Evolutionary conservation across 305 asterid species (phyloP).

Genomic region (Striga hermonthica): DNA sequence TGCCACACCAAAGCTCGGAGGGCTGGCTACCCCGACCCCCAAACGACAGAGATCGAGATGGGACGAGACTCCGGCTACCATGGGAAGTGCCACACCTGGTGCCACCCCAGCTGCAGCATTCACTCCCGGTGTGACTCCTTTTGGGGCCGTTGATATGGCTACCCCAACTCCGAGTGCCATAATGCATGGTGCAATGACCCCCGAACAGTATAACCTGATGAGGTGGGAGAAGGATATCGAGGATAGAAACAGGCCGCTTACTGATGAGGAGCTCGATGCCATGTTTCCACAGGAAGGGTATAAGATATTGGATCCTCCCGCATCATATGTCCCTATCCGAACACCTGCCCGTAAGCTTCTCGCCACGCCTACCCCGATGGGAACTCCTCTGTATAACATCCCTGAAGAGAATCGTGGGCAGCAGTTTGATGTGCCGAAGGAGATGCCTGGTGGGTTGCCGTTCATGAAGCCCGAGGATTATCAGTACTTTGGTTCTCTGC

Average conservation of each 20-base stretch:
- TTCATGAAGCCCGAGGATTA: constrained; percentile 95
- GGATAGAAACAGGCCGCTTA: constrained; percentile 80
- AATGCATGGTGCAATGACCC: constrained; percentile 80
- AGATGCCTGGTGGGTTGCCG: constrained; percentile 93
- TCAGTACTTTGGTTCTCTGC: constrained; percentile 58
- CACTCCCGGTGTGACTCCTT: constrained; percentile 91
- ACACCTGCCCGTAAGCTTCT: constrained; percentile 97
- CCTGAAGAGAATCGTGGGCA: constrained; percentile 94
- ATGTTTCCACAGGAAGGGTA: constrained; percentile 93
- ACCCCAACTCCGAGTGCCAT: constrained; percentile 89
- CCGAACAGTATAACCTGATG: constrained; percentile 83
- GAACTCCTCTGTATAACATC: constrained; percentile 71
- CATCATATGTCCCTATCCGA: constrained; percentile 85
- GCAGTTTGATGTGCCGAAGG: constrained; percentile 89
- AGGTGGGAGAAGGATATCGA: constrained; percentile 97
- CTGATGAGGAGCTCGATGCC: constrained; percentile 86
- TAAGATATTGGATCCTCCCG: constrained; percentile 83
- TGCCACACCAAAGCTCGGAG: constrained; percentile 83
- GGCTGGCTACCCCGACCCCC: constrained; percentile 88
- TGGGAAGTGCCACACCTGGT: constrained; percentile 94
- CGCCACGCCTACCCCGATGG: constrained; percentile 94
- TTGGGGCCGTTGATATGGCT: constrained; percentile 79
- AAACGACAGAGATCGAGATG: constrained; percentile 97
- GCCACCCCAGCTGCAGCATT: constrained; percentile 86
- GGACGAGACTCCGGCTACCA: constrained; percentile 97